phyloP scores from a whole-genome alignment of 202 grass and related monocot genomes.

The Setaria viridis region DNA sequence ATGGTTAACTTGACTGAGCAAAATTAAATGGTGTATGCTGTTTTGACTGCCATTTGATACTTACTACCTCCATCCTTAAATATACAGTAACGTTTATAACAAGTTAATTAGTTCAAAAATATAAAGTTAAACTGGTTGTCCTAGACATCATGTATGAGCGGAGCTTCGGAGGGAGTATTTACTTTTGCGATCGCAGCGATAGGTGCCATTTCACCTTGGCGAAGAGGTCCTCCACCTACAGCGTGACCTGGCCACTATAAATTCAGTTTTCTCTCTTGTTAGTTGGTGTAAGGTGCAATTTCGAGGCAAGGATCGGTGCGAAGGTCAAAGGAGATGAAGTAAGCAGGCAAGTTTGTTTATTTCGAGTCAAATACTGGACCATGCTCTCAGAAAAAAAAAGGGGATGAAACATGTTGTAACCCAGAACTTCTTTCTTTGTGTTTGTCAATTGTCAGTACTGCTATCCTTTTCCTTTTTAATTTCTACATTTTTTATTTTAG shows the following conservation, averaged over 20 bases:
- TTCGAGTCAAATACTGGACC: not conserved
- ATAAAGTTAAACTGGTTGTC: too few species aligned
- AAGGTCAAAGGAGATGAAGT: not conserved
- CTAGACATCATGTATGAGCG: too few species aligned
- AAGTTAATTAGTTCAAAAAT: too few species aligned
- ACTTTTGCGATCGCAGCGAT: not conserved
- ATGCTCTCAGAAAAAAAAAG: not conserved
- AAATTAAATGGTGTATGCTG: not conserved
- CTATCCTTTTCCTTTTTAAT: too few species aligned
- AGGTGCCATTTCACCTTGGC: not conserved
- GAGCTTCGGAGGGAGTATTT: not conserved
- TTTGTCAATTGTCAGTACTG: too few species aligned
- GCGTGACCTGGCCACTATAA: not conserved
- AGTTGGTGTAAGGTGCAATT: not conserved
- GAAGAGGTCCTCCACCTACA: not conserved
- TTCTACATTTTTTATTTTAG: too few species aligned
- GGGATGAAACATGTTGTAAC: too few species aligned
- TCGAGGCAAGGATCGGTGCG: not conserved
- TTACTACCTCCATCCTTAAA: too few species aligned
- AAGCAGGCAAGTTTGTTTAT: not conserved
- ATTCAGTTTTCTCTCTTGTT: not conserved
- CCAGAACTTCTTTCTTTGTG: too few species aligned
- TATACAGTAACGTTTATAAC: too few species aligned
- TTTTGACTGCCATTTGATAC: not conserved
- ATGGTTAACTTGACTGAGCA: not conserved